Base-by-base conservation (phyloP, 2,329 filamentous ascomycete species). In the Xylariomycetidae sp. region DNA sequence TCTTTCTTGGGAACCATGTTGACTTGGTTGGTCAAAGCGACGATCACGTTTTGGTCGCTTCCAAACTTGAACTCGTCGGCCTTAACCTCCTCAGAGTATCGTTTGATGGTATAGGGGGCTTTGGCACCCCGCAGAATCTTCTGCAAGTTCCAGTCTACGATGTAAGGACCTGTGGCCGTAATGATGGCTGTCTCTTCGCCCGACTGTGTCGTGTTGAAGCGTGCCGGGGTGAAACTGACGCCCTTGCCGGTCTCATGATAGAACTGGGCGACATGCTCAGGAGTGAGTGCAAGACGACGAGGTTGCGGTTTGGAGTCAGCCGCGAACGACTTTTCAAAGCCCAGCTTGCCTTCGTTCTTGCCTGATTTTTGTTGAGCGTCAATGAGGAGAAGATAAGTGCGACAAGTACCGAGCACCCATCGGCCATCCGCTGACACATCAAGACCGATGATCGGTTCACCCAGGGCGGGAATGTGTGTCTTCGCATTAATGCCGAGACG, bases 31-130 rank as follows among this genome's bases (percentile, higher is more conserved):
- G 92, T 89, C 44, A 98, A 68, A 1, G 92, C 92, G 22, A 98
- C 90, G 53, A 98, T 95, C 51, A 98, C 88, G 53, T 96, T 96
- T 76, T 95, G 94, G 62, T 98, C 92, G 5, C 83, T 89, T 29
- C 90, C 90, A 54, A 88, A 98, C 53, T 92, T 88, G 79, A 98
- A 98, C 59, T 98, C 94, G 59, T 98, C 92, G 4, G 92, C 92
- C 71, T 94, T 96, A 56, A 98, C 88, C 44, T 94, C 85, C 53
- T 98, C 92, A 1, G 80, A 75, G 57, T 98, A 98, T 12, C 92
- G 83, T 72, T 97, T 96, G 72, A 98, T 97, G 49, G 82, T 85
- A 66, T 98, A 98, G 0, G 90, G 84, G 39, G 92, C 85, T 62
- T 89, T 92, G 45, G 75, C 76, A 33, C 86, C 87, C 15, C 72